A percentile compares a stretch with the other conserved stretches of the same genome.
These are phyloP conservation scores for Plectosphaerella plurivora DNA, from an alignment of 2,329 filamentous ascomycete genomes.

Conservation along the genomic window DNA sequence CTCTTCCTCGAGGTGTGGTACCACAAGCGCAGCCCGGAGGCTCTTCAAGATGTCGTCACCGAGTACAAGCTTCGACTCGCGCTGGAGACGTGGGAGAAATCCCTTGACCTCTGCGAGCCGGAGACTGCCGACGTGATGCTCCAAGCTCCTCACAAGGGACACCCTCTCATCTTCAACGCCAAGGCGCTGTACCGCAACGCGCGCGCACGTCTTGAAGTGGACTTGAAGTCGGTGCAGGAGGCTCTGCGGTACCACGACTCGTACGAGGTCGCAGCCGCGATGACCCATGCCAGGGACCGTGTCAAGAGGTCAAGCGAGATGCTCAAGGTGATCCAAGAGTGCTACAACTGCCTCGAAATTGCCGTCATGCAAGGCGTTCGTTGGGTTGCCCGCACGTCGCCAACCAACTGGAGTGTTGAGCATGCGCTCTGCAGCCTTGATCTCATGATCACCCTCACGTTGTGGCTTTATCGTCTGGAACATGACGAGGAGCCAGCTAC, in stretches of 20 bases:
- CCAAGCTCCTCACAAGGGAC: constrained; percentile 91
- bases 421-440: constrained; percentile 95
- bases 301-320: constrained; percentile 95
- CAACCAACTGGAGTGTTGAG: constrained; percentile 98
- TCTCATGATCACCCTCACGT: constrained; percentile 92
- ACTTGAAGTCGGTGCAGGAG: constrained; percentile 93
- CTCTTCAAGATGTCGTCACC: constrained; percentile 92
- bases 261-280: constrained; percentile 93
- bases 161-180: constrained; percentile 95
- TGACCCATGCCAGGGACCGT: constrained; percentile 90
- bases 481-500: constrained; percentile 91
- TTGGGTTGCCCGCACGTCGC: constrained; percentile 96
- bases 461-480: constrained; percentile 99
- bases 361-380: constrained; percentile 91
- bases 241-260: constrained; percentile 94
- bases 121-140: constrained; percentile 85
- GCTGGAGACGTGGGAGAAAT: constrained; percentile 98
- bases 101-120: constrained; percentile 86
- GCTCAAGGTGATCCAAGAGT: constrained; percentile 97
- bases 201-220: constrained; percentile 85
- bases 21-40: constrained; percentile 96
- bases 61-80: constrained; percentile 97
- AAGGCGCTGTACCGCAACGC: constrained; percentile 97
- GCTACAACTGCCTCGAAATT: constrained; percentile 96
- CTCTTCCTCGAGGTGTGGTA: constrained; percentile 98